phyloP scores from a whole-genome alignment of 331 rosid species.

The Stylosanthes scabra region DNA sequence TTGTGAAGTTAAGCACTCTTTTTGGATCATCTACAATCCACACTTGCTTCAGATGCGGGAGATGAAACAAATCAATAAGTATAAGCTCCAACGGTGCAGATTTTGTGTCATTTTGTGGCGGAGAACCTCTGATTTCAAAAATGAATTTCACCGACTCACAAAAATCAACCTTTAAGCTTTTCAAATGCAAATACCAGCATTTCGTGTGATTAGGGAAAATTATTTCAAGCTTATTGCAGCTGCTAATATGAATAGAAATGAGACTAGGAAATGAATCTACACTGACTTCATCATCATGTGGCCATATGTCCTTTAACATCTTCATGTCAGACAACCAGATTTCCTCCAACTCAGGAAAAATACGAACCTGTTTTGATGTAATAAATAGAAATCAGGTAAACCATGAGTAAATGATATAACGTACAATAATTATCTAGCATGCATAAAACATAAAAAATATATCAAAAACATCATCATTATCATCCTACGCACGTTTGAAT shows the following conservation, averaged over 20 bases:
- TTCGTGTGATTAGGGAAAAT: neutral
- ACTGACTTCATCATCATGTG: neutral
- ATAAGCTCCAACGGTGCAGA: neutral
- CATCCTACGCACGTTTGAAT: constrained; percentile 1
- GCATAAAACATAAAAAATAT: too few relatives aligned
- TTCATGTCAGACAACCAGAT: neutral
- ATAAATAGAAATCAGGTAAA: neutral
- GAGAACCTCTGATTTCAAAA: constrained; percentile 5
- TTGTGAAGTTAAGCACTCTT: constrained; percentile 28
- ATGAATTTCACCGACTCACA: neutral
- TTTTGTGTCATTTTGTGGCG: neutral
- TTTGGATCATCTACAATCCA: constrained; percentile 24
- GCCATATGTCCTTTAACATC: constrained; percentile 6
- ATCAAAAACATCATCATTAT: neutral
- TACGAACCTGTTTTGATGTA: neutral
- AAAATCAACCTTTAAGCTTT: neutral
- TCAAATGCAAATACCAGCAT: neutral
- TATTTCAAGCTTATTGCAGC: neutral
- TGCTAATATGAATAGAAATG: neutral
- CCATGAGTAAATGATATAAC: neutral
- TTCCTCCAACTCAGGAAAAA: constrained; percentile 32
- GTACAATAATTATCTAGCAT: too few relatives aligned
- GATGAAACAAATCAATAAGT: accelerated
- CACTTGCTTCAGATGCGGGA: constrained; percentile 6
- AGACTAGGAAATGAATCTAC: neutral